Evolutionary conservation across 139 green algal genomes (phyloP), one percentile per base, ranked within the genome.

Genomic region (Chlamydomonas sphaeroides): DNA sequence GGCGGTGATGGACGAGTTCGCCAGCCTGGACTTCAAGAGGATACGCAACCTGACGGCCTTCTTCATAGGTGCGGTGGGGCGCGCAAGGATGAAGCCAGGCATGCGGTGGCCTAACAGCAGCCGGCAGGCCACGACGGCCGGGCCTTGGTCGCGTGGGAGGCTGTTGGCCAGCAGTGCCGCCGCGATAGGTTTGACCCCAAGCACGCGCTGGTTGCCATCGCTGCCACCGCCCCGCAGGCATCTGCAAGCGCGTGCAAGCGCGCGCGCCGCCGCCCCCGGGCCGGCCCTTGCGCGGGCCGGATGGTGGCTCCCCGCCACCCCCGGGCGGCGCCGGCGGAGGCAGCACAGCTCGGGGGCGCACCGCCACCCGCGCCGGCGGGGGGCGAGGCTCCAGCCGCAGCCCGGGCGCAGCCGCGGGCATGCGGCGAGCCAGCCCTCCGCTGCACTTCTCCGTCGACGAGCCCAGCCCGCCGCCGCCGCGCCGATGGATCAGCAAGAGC

Each of bases 41-140:
- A 85, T 85, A 20, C 79, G 79, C 57, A 85, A 85, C 79, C 68
- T 85, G 5, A 85, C 79, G 5, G 79, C 79, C 56, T 85, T 85
- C 69, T 85, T 85, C 79, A 85, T 85, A 57, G 56, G 45, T 53
- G 45, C 11, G 45, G 45, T n/a, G n/a, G n/a, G n/a, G n/a, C n/a
- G n/a, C n/a, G n/a, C n/a, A n/a, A n/a, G n/a, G n/a, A n/a, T n/a
- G n/a, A n/a, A n/a, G n/a, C n/a, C n/a, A n/a, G n/a, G n/a, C n/a
- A n/a, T n/a, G n/a, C n/a, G n/a, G n/a, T n/a, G n/a, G n/a, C n/a
- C n/a, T n/a, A n/a, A n/a, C n/a, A n/a, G n/a, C n/a, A n/a, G n/a
- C n/a, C n/a, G n/a, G n/a, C n/a, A n/a, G n/a, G n/a, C n/a, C n/a
- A n/a, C n/a, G n/a, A n/a, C n/a, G n/a, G n/a, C n/a, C n/a, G n/a